Conservation (phyloP, 495 filamentous ascomycete species). For the Tetracladium setigerum region DNA sequence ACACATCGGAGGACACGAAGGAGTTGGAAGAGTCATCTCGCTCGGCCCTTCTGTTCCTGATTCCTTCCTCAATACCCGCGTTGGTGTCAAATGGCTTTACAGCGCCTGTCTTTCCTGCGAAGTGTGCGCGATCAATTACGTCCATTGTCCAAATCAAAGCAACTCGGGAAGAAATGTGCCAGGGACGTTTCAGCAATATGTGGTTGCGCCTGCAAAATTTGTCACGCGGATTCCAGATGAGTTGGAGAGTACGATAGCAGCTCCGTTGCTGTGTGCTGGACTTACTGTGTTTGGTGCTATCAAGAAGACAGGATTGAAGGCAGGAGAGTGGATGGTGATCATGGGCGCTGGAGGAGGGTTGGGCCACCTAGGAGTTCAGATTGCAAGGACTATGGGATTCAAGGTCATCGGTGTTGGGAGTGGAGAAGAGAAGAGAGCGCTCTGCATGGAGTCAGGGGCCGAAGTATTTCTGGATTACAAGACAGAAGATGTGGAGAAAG, state of each 20-base stretch:
- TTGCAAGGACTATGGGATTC: conserved; percentile 44
- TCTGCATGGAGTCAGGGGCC: conserved; percentile 27
- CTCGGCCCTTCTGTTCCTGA: conserved; percentile 34
- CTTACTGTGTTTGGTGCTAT: conserved; percentile 30
- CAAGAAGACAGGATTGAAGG: conserved; percentile 32
- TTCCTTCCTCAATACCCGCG: conserved; percentile 40
- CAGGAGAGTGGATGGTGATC: conserved; percentile 42
- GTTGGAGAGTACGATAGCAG: conserved; percentile 40
- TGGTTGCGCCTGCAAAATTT: conserved; percentile 36
- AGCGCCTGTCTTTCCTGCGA: conserved; percentile 53
- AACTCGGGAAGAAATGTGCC: conserved; percentile 34
- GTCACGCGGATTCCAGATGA: conserved; percentile 37
- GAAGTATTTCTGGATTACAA: conserved; percentile 33
- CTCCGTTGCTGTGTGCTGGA: conserved; percentile 51
- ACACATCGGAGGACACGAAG: conserved; percentile 36
- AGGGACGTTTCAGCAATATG: conserved; percentile 48
- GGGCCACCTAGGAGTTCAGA: conserved; percentile 46
- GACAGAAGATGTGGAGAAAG: conserved; percentile 3
- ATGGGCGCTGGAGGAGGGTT: conserved; percentile 52
- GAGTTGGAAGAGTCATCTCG: conserved; percentile 44
- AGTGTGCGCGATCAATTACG: conserved; percentile 40
- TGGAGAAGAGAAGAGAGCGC: conserved; percentile 35
- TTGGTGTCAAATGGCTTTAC: conserved; percentile 58
- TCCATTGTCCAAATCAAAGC: conserved; percentile 36
- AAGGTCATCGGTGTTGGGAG: conserved; percentile 48